Conservation (phyloP, 2,329 filamentous ascomycete species). For the Akanthomyces muscarius region DNA sequence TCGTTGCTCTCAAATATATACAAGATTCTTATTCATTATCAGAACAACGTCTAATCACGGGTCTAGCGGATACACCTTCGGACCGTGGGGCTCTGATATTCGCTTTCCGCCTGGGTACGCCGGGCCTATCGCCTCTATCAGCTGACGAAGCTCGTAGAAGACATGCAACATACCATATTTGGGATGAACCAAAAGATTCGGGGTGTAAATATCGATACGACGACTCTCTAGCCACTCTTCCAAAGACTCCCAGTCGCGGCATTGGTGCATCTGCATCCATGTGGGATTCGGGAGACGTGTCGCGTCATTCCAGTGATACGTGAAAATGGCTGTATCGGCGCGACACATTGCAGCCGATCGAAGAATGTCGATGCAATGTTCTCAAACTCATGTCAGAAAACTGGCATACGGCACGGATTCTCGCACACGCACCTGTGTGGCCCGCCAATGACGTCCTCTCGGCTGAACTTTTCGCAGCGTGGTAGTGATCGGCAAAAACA, state of each 20-base stretch:
- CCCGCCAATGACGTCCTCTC: background rate
- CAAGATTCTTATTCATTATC: too few species aligned
- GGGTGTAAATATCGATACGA: background rate
- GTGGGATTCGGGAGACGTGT: background rate
- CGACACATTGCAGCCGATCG: background rate
- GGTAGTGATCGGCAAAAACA: background rate
- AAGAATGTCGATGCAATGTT: background rate
- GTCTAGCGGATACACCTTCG: background rate
- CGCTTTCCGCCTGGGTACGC: background rate
- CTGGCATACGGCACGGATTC: background rate
- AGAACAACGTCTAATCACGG: background rate
- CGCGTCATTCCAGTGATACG: background rate
- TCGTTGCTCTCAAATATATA: too few species aligned
- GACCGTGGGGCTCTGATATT: background rate
- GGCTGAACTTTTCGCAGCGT: background rate
- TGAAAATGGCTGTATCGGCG: background rate
- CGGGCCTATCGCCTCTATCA: background rate
- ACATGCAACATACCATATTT: background rate
- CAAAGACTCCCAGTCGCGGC: background rate
- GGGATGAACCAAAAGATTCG: background rate
- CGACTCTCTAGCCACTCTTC: background rate
- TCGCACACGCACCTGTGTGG: background rate
- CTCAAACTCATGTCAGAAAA: background rate
- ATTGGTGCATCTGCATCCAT: background rate
- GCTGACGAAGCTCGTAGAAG: too few species aligned